These are phyloP conservation scores for Ajuga reptans DNA, from an alignment of 305 asterid genomes.

Conservation along the genomic window DNA sequence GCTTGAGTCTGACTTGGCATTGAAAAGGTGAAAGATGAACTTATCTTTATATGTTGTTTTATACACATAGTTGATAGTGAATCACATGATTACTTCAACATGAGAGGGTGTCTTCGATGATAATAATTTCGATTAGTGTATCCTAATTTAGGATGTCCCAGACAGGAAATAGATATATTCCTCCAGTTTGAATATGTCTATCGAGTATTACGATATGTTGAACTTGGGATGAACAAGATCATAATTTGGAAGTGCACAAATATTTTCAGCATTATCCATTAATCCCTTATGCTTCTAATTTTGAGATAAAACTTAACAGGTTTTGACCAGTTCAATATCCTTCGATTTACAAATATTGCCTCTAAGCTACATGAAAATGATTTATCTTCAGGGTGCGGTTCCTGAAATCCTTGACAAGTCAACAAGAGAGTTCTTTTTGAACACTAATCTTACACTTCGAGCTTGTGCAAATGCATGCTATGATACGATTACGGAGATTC, in stretches of 20 bases:
- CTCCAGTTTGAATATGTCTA: not conserved
- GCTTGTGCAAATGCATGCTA: constrained; percentile 44
- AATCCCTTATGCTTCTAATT: not conserved
- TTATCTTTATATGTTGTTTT: not conserved
- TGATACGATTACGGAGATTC: constrained; percentile 35
- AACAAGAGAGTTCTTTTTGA: constrained; percentile 37
- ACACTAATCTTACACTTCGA: constrained; percentile 38
- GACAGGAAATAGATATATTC: not conserved
- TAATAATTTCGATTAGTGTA: not conserved
- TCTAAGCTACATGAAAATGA: not conserved
- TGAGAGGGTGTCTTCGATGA: not conserved
- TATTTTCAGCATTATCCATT: too few relatives aligned
- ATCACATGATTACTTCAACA: not conserved
- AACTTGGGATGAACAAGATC: not conserved
- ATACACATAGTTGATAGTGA: too few relatives aligned
- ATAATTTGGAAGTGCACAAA: too few relatives aligned
- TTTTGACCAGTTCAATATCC: not conserved
- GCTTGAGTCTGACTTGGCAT: not conserved
- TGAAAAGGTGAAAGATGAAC: not conserved
- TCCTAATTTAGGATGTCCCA: not conserved
- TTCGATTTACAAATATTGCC: too few relatives aligned
- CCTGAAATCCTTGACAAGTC: constrained; percentile 48
- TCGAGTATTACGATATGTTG: not conserved
- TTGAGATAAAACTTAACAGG: not conserved
- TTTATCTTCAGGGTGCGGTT: constrained; percentile 44